Evolutionary conservation across 345 rosid species (phyloP).

Genomic region (Lepidium aucheri): DNA sequence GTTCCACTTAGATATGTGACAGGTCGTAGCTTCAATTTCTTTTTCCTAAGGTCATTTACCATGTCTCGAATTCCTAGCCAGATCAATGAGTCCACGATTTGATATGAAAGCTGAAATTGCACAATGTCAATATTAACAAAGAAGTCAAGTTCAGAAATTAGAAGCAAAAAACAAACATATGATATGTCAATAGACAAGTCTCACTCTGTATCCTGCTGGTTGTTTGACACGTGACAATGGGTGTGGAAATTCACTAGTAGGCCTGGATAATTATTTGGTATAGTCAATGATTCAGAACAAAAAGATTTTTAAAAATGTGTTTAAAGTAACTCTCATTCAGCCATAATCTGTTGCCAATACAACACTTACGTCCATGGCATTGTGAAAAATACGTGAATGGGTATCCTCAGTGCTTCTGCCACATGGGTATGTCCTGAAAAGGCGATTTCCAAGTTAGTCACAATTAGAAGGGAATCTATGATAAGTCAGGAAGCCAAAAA

Average conservation of each 20-base stretch:
- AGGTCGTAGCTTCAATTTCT: conserved; percentile 84
- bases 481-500: background rate
- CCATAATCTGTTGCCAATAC: conserved; percentile 41
- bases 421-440: conserved; percentile 89
- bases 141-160: background rate
- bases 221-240: conserved; percentile 99
- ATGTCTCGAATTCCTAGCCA: conserved; percentile 99
- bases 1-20: conserved; percentile 99
- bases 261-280: conserved; percentile 39
- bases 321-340: conserved; percentile 19
- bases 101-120: conserved; percentile 73
- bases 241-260: conserved; percentile 97
- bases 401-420: conserved; percentile 86
- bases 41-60: conserved; percentile 90
- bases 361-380: conserved; percentile 99
- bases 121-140: background rate
- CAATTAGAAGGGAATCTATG: conserved; percentile 3
- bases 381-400: conserved; percentile 94
- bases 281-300: conserved; percentile 25
- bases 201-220: conserved; percentile 94
- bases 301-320: conserved; percentile 15
- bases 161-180: background rate
- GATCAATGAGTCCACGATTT: conserved; percentile 90
- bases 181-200: conserved; percentile 16
- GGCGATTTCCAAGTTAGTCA: conserved; percentile 19